These are phyloP conservation scores for Trichoderma erinaceum DNA, from an alignment of 495 filamentous ascomycete species.

Conservation along the genomic window DNA sequence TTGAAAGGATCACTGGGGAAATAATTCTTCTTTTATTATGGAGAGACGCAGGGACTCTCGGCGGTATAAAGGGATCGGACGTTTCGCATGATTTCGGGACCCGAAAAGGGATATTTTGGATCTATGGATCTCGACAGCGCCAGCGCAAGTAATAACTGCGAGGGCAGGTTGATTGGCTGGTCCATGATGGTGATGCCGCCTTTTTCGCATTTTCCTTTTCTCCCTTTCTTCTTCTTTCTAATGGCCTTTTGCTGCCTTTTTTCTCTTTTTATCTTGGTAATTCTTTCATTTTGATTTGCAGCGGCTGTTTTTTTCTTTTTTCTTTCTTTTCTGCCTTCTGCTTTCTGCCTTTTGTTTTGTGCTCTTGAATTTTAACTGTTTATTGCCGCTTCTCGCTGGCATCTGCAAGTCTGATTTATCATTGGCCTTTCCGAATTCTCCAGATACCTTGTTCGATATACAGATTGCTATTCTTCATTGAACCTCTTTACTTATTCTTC, in stretches of 20 bases:
- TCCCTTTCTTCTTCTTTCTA: constrained; percentile 34
- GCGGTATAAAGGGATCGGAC: constrained; percentile 9
- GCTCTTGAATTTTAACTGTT: constrained; percentile 21
- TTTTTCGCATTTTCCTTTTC: constrained; percentile 30
- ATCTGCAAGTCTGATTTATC: constrained; percentile 12
- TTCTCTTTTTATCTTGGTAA: constrained; percentile 21
- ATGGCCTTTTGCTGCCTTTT: constrained; percentile 34
- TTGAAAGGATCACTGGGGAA: constrained; percentile 1
- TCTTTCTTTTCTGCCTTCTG: neutral
- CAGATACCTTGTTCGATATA: constrained; percentile 22
- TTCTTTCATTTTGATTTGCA: neutral
- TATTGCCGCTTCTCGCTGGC: constrained; percentile 19
- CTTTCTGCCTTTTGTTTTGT: neutral
- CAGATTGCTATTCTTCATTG: constrained; percentile 17
- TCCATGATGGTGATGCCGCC: constrained; percentile 37
- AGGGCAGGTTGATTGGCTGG: constrained; percentile 45
- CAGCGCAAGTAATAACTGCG: constrained; percentile 48
- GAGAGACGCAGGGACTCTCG: constrained; percentile 5
- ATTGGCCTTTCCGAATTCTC: constrained; percentile 16
- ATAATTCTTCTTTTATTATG: neutral
- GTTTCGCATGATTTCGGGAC: constrained; percentile 37
- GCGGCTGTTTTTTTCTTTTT: constrained; percentile 4
- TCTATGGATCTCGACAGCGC: constrained; percentile 28
- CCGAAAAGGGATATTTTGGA: constrained; percentile 29
- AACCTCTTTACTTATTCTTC: constrained; percentile 15